Evolutionary conservation across 2,329 filamentous ascomycete species (phyloP).

Genomic region (Aureobasidium pullulans): DNA sequence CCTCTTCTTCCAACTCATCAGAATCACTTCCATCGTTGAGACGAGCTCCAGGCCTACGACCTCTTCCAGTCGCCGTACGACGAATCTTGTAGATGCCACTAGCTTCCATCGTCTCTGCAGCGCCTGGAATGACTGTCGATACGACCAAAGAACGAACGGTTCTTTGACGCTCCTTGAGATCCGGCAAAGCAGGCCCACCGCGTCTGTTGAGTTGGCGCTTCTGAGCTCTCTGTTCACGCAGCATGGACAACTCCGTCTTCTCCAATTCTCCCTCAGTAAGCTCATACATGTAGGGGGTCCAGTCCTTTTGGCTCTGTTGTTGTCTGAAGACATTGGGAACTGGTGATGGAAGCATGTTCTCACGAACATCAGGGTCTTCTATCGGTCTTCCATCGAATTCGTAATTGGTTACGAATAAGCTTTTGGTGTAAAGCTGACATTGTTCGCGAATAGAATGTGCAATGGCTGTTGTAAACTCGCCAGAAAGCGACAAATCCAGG

Average conservation of each 20-base stretch:
- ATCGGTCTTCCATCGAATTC: slow-evolving; percentile 90
- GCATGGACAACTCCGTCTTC: slow-evolving; percentile 83
- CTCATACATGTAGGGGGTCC: slow-evolving; percentile 87
- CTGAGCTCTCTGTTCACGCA: slow-evolving; percentile 85
- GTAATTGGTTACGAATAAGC: slow-evolving; percentile 86
- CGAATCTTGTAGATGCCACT: slow-evolving; percentile 73
- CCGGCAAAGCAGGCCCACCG: slow-evolving; percentile 87
- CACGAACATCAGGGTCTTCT: slow-evolving; percentile 81
- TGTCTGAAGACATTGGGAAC: slow-evolving; percentile 78
- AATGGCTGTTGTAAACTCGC: slow-evolving; percentile 95
- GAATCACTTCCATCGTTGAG: slow-evolving; percentile 60
- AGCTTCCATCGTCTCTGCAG: slow-evolving; percentile 70
- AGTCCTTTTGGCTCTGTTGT: slow-evolving; percentile 89
- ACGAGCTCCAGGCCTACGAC: slow-evolving; percentile 50
- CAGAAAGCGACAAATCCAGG: slow-evolving; percentile 79
- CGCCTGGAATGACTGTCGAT: slow-evolving; percentile 84
- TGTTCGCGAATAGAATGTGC: slow-evolving; percentile 97
- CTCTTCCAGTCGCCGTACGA: slow-evolving; percentile 32
- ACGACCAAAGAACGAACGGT: slow-evolving; percentile 90
- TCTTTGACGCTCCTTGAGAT: slow-evolving; percentile 87
- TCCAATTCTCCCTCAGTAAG: slow-evolving; percentile 86
- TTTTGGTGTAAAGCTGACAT: slow-evolving; percentile 86
- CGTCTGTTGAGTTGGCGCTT: slow-evolving; percentile 92
- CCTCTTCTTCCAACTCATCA: slow-evolving; percentile 87
- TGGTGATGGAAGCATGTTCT: slow-evolving; percentile 79